Base-by-base conservation (phyloP, 2,329 filamentous ascomycete genomes). In the Clarireedia monteithiana region DNA sequence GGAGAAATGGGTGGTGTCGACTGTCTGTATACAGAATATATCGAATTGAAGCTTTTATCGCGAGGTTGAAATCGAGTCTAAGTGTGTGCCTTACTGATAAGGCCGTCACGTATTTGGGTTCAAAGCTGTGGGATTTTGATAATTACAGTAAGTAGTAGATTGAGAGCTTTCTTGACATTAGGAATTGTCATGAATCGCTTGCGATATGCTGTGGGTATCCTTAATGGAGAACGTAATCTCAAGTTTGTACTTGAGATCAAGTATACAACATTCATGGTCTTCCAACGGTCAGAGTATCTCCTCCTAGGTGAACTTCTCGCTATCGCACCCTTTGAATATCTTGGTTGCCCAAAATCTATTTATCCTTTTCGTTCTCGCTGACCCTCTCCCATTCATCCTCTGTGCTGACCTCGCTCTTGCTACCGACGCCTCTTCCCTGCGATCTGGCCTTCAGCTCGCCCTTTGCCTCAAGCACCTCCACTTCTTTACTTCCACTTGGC, bases 371-470 rank as follows among this genome's bases (percentile, higher is more conserved):
- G 57, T 77, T 82, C 70, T 88, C 87, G 23, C 89, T 90, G 4
- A 97, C 87, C 77, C 94, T 95, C 76, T 96, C 92, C 92, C 92
- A 97, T 73, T 97, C 92, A 67, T 92, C 92, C 74, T 97, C 92
- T 4, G 91, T 96, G 72, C 90, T 92, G n/a, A 75, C 70, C 52
- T 79, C 77, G 58, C 75, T 77, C 69, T 77, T 81, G 24, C 73
- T 75, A 39, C 75, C 77, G 50, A 72, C 69, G 48, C 70, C 64
- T 14, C 2, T 24, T 14, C 46, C n/a, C 46, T 64, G 57, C 63
- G 66, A 55, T 27, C 65, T 61, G 44, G 62, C 64, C 48, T 62
- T 67, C 44, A 69, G 51, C 40, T 66, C 61, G n/a, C 64, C 65
- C n/a, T 36, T 60, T 7, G 7, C 46, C 26, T 66, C 62, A 36